A percentile compares a stretch with the other conserved stretches of the same genome.
These are phyloP conservation scores for Yamadazyma kitorensis DNA, from an alignment of 805 yeast species.

Conservation along the genomic window DNA sequence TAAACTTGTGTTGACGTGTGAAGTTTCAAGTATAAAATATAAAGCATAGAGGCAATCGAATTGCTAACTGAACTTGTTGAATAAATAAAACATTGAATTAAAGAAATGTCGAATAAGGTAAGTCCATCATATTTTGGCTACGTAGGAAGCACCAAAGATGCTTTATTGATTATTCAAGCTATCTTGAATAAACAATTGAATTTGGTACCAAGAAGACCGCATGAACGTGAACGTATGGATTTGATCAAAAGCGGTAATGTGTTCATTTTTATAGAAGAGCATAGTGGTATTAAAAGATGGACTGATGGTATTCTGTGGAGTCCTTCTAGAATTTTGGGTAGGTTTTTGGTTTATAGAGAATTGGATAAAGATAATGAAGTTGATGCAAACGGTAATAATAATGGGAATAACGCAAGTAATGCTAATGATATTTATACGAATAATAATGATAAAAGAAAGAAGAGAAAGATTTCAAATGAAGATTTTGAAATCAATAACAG, in stretches of 20 bases:
- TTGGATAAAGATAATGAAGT: slow-evolving; percentile 28
- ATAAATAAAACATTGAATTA: too few relatives aligned
- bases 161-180: slow-evolving; percentile 78
- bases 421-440: too few relatives aligned
- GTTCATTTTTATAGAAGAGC: slow-evolving; percentile 81
- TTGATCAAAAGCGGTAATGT: slow-evolving; percentile 75
- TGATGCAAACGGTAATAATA: too few relatives aligned
- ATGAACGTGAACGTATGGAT: slow-evolving; percentile 66
- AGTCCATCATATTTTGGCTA: slow-evolving; percentile 70
- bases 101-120: slow-evolving; percentile 9
- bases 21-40: too few relatives aligned
- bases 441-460: slow-evolving; percentile 43
- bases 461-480: slow-evolving; percentile 24
- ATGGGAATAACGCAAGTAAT: too few relatives aligned
- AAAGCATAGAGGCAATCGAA: too few relatives aligned
- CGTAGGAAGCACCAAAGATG: slow-evolving; percentile 80
- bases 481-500: slow-evolving; percentile 35
- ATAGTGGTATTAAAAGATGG: slow-evolving; percentile 87
- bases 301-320: slow-evolving; percentile 96
- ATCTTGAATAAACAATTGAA: slow-evolving; percentile 58
- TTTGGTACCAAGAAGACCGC: slow-evolving; percentile 74
- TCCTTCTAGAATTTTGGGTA: slow-evolving; percentile 82
- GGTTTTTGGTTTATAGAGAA: slow-evolving; percentile 82
- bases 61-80: too few relatives aligned
- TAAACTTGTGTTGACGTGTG: too few relatives aligned